Conservation (phyloP, 2,329 filamentous ascomycete genomes). For the Colletotrichum plurivorum region DNA sequence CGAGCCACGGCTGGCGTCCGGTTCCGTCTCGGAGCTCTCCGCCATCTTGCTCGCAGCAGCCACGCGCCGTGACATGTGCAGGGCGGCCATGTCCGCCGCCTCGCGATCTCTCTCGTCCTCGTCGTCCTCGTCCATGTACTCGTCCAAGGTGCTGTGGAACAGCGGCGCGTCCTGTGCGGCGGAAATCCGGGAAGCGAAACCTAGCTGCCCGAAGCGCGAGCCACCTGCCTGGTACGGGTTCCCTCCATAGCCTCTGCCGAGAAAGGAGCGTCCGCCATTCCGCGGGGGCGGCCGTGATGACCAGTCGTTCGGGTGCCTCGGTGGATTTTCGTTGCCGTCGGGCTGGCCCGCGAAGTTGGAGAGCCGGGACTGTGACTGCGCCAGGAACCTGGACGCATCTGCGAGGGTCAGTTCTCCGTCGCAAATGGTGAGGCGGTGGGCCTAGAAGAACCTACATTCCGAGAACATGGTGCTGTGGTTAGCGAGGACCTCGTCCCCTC, state of each 20-base stretch:
- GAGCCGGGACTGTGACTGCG: slow-evolving; percentile 94
- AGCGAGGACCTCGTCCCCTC: slow-evolving; percentile 41
- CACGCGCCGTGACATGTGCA: slow-evolving; percentile 90
- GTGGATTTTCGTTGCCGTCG: slow-evolving; percentile 57
- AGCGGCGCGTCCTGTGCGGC: slow-evolving; percentile 85
- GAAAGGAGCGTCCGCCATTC: slow-evolving; percentile 57
- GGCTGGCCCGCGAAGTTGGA: slow-evolving; percentile 76
- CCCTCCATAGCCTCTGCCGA: slow-evolving; percentile 64
- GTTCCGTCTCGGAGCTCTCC: slow-evolving; percentile 87
- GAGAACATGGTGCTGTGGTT: slow-evolving; percentile 65
- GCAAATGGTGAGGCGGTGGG: slow-evolving; percentile 6
- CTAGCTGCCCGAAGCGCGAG: slow-evolving; percentile 79
- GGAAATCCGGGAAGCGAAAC: slow-evolving; percentile 83
- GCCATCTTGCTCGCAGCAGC: slow-evolving; percentile 87
- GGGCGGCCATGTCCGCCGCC: slow-evolving; percentile 92
- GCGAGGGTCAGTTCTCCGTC: slow-evolving; percentile 38
- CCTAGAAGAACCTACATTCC: slow-evolving; percentile 78
- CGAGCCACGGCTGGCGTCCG: slow-evolving; percentile 73
- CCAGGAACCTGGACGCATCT: slow-evolving; percentile 98
- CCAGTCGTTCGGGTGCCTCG: slow-evolving; percentile 54
- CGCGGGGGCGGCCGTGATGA: slow-evolving; percentile 49
- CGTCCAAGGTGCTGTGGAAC: slow-evolving; percentile 93
- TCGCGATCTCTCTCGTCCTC: slow-evolving; percentile 92
- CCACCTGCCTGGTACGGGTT: slow-evolving; percentile 82
- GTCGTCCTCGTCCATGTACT: slow-evolving; percentile 93